Evolutionary conservation across 2,329 filamentous ascomycete genomes (phyloP), one percentile per base, ranked within the genome.

Genomic region (Salinomyces thailandicus): DNA sequence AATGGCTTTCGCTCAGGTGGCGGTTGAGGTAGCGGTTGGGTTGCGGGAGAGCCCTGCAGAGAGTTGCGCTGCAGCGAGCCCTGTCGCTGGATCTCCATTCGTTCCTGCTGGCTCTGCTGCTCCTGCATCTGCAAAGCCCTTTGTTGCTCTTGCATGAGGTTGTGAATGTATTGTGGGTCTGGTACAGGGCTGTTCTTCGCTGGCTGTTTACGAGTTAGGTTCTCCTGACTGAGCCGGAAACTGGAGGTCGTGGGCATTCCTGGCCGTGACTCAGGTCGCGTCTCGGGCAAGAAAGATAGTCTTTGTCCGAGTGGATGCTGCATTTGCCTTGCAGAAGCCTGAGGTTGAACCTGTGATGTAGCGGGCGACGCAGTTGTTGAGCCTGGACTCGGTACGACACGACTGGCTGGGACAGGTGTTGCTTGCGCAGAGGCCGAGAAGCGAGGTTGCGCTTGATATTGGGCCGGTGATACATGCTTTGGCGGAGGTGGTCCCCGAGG

Each of bases 381-480:
- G 17, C 46, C 36, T 2, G 54, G 49, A 36, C 50, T 52, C 14
- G 53, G 50, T 5, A 49, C 46, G 18, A 48, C 44, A 30, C 49
- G 48, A 22, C 49, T 47, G 2, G 49, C 49, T 18, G 41, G 52
- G 14, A 53, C 44, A 2, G 54, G 50, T 5, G 56, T 55, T 14
- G 49, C 43, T 36, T 59, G 54, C 22, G 52, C 46, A 15, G 56
- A 53, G 27, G 49, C 40, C 4, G 48, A 43, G 39, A 52, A 57
- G 9, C 52, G 48, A 31, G 52, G 49, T 31, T 55, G 54, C 14
- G 47, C 36, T 35, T 50, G 54, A 28, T 40, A 47, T 20, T 55
- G 53, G 12, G 48, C 51, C 30, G 64, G 62, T 5, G 63, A 63
- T 8, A 53, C 49, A 40, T 63, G 61, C 18, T 62, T 57, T 9